Evolutionary conservation across 2,329 filamentous ascomycete species (phyloP), one percentile per base, ranked within the genome.

Genomic region (Aspergillus pseudonomiae): DNA sequence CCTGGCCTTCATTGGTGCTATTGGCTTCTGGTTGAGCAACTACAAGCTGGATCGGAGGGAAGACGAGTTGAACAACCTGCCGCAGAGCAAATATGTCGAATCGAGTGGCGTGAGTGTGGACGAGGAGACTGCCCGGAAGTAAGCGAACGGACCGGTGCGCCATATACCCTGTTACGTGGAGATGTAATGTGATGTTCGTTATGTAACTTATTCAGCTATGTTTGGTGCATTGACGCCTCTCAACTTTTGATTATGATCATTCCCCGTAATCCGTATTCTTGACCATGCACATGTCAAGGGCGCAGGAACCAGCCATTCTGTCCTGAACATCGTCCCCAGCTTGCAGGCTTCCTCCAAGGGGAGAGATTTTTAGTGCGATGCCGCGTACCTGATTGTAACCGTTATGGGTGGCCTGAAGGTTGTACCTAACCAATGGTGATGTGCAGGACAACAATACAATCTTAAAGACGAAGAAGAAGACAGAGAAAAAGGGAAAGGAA

Each of bases 1-100:
- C 62, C 80, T 92, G 58, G 85, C 90, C 0, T 83, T 87, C 43
- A 58, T 88, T 9, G 90, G 88, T 41, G 89, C 88, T 28, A 65
- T 83, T 4, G 80, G 82, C 2, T 93, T 93, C 80, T 93, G 89
- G 89, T 74, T 89, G 70, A 86, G 83, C 71, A 91, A 90, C 80
- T 79, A 83, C 45, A 80, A 85, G n/a, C 81, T 90, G 11, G 91
- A 93, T 72, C 78, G 77, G 30, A 81, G 88, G 67, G 91, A 93
- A 73, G 91, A 93, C 74, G 81, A 83, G 70, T 79, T 90, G 68
- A 93, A 93, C 48, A 69, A 73, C 62, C 63, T 78, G 30, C 71
- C 72, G 1, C 46, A 70, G 41, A 75, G 73, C 36, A 52, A 59
- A 0, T 74, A 61, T 54, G 34, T 59, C 53, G 65, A 64, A 4